Evolutionary conservation across 208 protist species (phyloP).

Genomic region (Leptomonas pyrrhocoris): DNA sequence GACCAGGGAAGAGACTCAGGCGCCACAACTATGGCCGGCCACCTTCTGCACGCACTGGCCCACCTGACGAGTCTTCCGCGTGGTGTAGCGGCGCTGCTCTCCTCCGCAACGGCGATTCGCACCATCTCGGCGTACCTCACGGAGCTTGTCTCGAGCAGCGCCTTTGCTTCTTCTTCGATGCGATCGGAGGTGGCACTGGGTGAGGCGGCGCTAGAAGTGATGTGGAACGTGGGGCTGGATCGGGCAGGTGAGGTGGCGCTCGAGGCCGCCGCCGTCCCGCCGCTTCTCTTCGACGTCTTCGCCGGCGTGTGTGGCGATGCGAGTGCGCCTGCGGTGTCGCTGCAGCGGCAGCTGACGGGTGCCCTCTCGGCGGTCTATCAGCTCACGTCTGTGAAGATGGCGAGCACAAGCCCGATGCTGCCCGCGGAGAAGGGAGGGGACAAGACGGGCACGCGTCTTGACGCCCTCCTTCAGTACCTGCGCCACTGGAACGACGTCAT

Average conservation of each 20-base stretch:
- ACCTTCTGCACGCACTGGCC: constrained; percentile 29
- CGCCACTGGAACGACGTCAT: constrained; percentile 48
- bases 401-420: constrained; percentile 30
- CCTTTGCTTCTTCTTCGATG: background rate
- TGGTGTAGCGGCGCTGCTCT: constrained; percentile 23
- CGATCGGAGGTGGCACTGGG: constrained; percentile 4
- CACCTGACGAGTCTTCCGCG: constrained; percentile 32
- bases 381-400: constrained; percentile 67
- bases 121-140: constrained; percentile 10
- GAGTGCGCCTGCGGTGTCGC: constrained; percentile 12
- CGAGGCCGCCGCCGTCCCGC: constrained; percentile 40
- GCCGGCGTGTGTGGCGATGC: constrained; percentile 19
- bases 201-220: constrained; percentile 37
- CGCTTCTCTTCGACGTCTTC: constrained; percentile 56
- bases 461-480: constrained; percentile 52
- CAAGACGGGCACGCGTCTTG: constrained; percentile 33
- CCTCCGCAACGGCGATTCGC: background rate
- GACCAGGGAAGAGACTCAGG: background rate
- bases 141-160: background rate
- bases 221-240: constrained; percentile 69
- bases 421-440: background rate
- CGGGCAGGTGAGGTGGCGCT: constrained; percentile 47
- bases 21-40: background rate
- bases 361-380: constrained; percentile 76
- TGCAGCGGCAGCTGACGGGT: constrained; percentile 71